phyloP scores from a whole-genome alignment of 176 grass and related monocot genomes.

The Poa pratensis region DNA sequence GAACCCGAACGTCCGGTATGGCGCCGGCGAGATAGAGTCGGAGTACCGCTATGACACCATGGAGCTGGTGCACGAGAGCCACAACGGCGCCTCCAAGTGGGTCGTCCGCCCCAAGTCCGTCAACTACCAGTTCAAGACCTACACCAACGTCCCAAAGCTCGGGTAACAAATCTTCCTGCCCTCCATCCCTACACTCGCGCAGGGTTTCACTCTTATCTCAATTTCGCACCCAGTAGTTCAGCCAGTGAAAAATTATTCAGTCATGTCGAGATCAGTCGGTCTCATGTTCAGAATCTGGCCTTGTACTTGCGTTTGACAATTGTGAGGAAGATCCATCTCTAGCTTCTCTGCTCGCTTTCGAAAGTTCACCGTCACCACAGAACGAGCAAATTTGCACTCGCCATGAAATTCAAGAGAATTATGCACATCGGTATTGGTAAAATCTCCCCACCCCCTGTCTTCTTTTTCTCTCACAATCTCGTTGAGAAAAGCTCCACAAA shows the following conservation, averaged over 20 bases:
- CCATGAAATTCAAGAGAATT: background rate
- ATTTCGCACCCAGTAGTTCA: background rate
- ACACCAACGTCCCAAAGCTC: conserved; percentile 78
- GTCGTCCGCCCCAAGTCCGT: conserved; percentile 84
- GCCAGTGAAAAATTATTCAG: background rate
- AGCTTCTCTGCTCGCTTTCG: background rate
- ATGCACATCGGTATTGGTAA: background rate
- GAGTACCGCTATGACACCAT: conserved; percentile 92
- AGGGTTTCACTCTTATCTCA: background rate
- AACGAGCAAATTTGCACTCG: no score
- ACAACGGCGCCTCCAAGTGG: conserved; percentile 77
- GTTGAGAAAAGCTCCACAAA: background rate
- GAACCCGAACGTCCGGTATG: conserved; percentile 81
- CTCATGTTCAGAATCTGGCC: background rate
- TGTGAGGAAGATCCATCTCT: background rate
- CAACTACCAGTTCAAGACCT: conserved; percentile 83
- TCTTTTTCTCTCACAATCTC: background rate
- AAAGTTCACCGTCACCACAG: no score
- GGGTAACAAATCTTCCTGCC: conserved; percentile 44
- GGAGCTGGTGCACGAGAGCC: conserved; percentile 86
- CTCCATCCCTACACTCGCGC: background rate
- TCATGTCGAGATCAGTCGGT: background rate
- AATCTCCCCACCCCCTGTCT: background rate
- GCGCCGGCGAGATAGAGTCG: conserved; percentile 77
- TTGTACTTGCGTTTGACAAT: no score